Evolutionary conservation across 352 stramenopile genomes (phyloP).

Genomic region (Phytophthora tubulina): DNA sequence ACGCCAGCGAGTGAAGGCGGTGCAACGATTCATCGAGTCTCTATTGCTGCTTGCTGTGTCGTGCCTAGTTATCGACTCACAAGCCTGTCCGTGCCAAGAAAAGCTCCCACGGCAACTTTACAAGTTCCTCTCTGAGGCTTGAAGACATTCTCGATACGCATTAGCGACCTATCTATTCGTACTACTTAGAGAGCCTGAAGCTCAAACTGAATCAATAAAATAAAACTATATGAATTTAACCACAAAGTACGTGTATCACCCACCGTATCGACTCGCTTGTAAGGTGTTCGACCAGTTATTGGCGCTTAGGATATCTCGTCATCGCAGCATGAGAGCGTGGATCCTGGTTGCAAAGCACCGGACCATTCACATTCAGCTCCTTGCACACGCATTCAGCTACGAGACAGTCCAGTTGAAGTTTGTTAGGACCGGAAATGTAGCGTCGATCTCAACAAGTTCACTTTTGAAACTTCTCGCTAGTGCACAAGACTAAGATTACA

Average conservation of each 20-base stretch:
- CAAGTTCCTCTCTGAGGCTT: conserved; percentile 4
- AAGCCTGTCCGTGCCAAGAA: conserved; percentile 26
- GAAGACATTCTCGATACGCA: not conserved
- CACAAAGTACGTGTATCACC: not conserved
- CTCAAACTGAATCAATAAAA: conserved; percentile 5
- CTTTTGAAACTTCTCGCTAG: conserved; percentile 18
- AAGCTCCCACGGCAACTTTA: conserved; percentile 18
- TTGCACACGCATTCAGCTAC: conserved; percentile 12
- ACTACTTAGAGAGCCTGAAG: not conserved
- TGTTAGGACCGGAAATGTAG: conserved; percentile 1
- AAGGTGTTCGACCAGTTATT: too few species aligned
- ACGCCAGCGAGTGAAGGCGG: conserved; percentile 31
- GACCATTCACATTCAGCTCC: conserved; percentile 17
- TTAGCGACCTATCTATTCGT: not conserved
- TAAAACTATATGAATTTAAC: not conserved
- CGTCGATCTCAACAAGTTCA: conserved; percentile 9
- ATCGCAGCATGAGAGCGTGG: too few species aligned
- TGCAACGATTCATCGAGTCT: conserved; percentile 38
- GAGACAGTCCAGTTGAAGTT: conserved; percentile 19
- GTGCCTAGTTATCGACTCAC: conserved; percentile 22
- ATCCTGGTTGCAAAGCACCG: conserved; percentile 13
- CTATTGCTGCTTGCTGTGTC: conserved; percentile 36
- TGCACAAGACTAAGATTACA: not conserved
- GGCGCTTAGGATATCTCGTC: too few species aligned
- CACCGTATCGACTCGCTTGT: not conserved